phyloP scores from a whole-genome alignment of 1,284 basidiomycete species.

The Sporisorium iseilematis-ciliati region DNA sequence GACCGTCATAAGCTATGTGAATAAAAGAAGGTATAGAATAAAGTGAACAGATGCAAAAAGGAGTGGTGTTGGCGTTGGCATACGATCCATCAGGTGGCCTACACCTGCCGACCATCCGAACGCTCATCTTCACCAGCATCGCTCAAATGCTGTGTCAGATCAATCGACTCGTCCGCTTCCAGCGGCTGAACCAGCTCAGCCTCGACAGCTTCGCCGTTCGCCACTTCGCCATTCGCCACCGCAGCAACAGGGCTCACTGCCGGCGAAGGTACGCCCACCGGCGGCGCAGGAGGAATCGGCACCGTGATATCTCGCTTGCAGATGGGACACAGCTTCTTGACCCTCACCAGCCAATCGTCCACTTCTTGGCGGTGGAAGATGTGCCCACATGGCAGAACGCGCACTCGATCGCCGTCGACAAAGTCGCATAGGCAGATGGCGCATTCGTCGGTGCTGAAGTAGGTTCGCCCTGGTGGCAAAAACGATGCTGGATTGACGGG shows the following conservation, averaged over 20 bases:
- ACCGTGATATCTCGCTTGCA: constrained; percentile 67
- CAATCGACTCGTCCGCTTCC: constrained; percentile 16
- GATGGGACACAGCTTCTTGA: constrained; percentile 68
- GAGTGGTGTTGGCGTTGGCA: background rate
- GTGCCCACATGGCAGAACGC: constrained; percentile 67
- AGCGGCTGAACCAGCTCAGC: background rate
- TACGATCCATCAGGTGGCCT: background rate
- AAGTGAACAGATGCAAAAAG: constrained; percentile 4
- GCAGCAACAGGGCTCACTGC: constrained; percentile 9
- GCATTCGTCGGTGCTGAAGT: constrained; percentile 66
- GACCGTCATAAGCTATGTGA: background rate
- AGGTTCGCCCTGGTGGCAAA: constrained; percentile 58
- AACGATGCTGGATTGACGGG: constrained; percentile 37
- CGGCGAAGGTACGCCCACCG: constrained; percentile 12
- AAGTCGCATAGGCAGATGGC: constrained; percentile 67
- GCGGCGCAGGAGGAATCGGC: constrained; percentile 51
- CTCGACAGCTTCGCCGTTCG: background rate
- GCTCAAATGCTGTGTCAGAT: constrained; percentile 28
- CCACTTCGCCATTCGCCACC: background rate
- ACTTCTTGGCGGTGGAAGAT: constrained; percentile 66
- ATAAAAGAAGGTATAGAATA: constrained; percentile 8
- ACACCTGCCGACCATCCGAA: constrained; percentile 29
- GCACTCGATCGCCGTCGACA: constrained; percentile 64
- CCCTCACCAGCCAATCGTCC: constrained; percentile 66
- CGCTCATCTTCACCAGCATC: constrained; percentile 3